Conservation (phyloP, 2,329 filamentous ascomycete genomes). For the Orbilia quercus region DNA sequence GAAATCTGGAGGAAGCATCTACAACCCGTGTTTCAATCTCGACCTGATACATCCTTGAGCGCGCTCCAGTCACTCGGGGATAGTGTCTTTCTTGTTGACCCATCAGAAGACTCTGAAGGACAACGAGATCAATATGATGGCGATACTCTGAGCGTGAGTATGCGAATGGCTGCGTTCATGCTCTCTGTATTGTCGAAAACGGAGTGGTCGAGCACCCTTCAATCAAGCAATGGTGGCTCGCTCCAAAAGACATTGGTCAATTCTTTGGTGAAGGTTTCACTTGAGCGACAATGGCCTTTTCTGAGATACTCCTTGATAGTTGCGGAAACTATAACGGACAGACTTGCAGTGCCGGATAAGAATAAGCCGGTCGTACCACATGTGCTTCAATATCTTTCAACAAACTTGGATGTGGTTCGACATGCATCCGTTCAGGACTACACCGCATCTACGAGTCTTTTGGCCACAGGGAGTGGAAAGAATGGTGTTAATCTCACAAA, state of each 20-base stretch:
- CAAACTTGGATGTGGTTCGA: conserved; percentile 25
- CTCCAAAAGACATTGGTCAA: conserved; percentile 24
- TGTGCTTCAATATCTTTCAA: conserved; percentile 20
- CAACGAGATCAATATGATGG: conserved; percentile 15
- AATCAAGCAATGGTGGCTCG: neutral
- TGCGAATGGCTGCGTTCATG: conserved; percentile 51
- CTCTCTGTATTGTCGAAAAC: conserved; percentile 40
- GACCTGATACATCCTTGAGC: conserved; percentile 72
- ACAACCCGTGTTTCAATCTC: conserved; percentile 42
- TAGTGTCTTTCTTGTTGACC: conserved; percentile 72
- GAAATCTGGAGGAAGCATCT: conserved; percentile 57
- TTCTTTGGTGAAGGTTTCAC: conserved; percentile 32
- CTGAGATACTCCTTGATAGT: conserved; percentile 46
- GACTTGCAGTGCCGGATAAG: conserved; percentile 32
- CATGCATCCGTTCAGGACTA: conserved; percentile 37
- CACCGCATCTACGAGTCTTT: conserved; percentile 13
- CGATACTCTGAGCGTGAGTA: conserved; percentile 26
- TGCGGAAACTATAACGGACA: conserved; percentile 41
- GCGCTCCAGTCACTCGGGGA: conserved; percentile 80
- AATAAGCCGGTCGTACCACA: conserved; percentile 25
- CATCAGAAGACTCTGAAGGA: conserved; percentile 22
- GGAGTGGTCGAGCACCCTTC: conserved; percentile 6
- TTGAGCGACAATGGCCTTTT: conserved; percentile 45
- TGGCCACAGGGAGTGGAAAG: conserved; percentile 32
- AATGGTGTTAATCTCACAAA: conserved; percentile 42